Conservation (phyloP, 306 rosid species). For the Vigna reflexopilosa region DNA sequence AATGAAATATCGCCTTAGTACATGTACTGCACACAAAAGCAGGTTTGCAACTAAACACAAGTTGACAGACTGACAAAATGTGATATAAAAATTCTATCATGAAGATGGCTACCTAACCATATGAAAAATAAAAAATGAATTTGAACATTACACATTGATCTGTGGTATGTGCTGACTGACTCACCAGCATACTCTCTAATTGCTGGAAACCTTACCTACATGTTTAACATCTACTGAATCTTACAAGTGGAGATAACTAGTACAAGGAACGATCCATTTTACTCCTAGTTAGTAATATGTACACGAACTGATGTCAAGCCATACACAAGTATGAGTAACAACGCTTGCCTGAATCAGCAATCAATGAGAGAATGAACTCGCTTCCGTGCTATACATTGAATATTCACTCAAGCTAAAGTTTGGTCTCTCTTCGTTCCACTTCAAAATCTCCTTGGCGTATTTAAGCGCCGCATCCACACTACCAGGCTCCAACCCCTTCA, state of each 20-base stretch:
- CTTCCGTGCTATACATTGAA: slow-evolving; percentile 82
- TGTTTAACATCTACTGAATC: slow-evolving; percentile 34
- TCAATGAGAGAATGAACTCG: slow-evolving; percentile 77
- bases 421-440: slow-evolving; percentile 90
- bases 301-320: slow-evolving; percentile 47
- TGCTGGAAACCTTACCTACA: slow-evolving; percentile 43
- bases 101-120: slow-evolving; percentile 46
- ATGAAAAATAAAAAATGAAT: slow-evolving; percentile 42
- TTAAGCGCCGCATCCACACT: slow-evolving; percentile 87
- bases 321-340: slow-evolving; percentile 44
- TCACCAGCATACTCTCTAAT: slow-evolving; percentile 38
- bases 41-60: slow-evolving; percentile 33
- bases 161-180: slow-evolving; percentile 41
- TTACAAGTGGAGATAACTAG: slow-evolving; percentile 40
- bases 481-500: slow-evolving; percentile 80
- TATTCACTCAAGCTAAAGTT: slow-evolving; percentile 84
- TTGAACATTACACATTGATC: slow-evolving; percentile 48
- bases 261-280: slow-evolving; percentile 39
- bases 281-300: slow-evolving; percentile 52
- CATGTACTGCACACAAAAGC: slow-evolving; percentile 32
- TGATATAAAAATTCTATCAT: slow-evolving; percentile 49
- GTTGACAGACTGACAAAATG: neutral
- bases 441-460: slow-evolving; percentile 88
- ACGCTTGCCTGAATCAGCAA: slow-evolving; percentile 48
- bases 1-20: neutral